Evolutionary conservation across 331 rosid species (phyloP), one percentile per base, ranked within the genome.

Genomic region (Erythrophleum ivorense): DNA sequence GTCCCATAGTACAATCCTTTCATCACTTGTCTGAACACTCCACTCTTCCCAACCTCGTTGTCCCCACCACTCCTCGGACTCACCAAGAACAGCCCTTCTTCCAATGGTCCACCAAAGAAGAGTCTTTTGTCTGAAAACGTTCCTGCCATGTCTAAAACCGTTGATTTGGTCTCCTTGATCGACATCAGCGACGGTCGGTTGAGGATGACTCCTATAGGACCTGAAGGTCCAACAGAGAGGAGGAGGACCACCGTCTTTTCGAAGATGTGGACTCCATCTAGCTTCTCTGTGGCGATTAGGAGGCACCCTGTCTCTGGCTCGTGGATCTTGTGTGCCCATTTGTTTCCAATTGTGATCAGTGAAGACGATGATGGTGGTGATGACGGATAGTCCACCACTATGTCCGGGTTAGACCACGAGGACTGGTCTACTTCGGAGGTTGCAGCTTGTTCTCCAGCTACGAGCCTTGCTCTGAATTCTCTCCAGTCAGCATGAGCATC

Each of bases 211-310:
- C 97, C 98, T 0, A 87, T 83, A 50, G 94, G 92, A 60, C 97
- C 98, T 65, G 91, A 24, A 0, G 88, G 90, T 72, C 94, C 93
- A 13, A 83, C 86, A n/a, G 92, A 82, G 14, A 94, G 50, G 10
- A 91, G 76, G 21, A 92, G 90, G 50, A 92, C 80, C 18, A 94
- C 97, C 0, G 97, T 85, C 18, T 92, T 80, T 69, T 92, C 94
- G 31, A 94, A 94, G 7, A 94, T 91, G 78, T 94, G 98, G 55
- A 94, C 97, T 71, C 98, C 97, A n/a, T 91, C 94, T 0, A 92
- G 97, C 91, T 88, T 91, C 36, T 91, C 92, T 0, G 91, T 89
- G 5, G 88, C 88, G 3, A 85, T 81, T 4, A 85, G 80, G 29
- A 85, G 73, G 45, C 88, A 85, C 33, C 88, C 88, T 14, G 53